Evolutionary conservation across 176 grass and related monocot species (phyloP), one percentile per base, ranked within the genome.

Genomic region (Cenchrus purpureus): DNA sequence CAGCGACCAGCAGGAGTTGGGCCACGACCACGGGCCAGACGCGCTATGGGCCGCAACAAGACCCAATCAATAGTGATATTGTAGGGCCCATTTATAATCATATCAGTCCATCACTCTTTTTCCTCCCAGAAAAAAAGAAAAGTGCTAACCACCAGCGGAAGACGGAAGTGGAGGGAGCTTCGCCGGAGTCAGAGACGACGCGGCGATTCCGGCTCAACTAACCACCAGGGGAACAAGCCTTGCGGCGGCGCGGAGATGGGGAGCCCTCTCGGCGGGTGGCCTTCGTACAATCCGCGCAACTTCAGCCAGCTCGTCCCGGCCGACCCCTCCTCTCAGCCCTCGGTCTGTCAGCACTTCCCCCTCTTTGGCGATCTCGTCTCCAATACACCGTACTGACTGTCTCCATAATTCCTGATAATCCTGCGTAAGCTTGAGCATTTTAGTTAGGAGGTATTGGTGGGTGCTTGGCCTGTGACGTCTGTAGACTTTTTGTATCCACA

Each of bases 271-370:
- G 96, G 89, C 10, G 88, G 81, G 34, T 95, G 93, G 93, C 96
- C 93, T 37, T 95, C 91, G 49, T 93, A 89, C 87, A 94, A 98
- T 78, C 93, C 86, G 8, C 89, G 87, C 53, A 98, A 95, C 81
- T 98, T 98, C 86, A 98, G 91, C 87, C 91, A 95, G 77, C 63
- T 98, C 57, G 80, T 91, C 58, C 93, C 89, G 10, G 89, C 93
- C 34, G 93, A 95, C 82, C 85, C 91, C 43, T 89, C 93, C 34
- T 68, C 89, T 6, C 96, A 94, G 77, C 86, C 93, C 74, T 83
- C 89, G 50, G 96, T 95, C 53, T 0, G 96, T 98, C 78, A 86
- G 74, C 84, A 11, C 82, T 9, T 77, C 31, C 52, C 7, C 12
- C 64, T 37, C 46, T 31, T 28, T 77, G 73, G 19, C 64, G 51